phyloP scores from a whole-genome alignment of 805 yeast genomes.

The Hyphopichia homilentoma region DNA sequence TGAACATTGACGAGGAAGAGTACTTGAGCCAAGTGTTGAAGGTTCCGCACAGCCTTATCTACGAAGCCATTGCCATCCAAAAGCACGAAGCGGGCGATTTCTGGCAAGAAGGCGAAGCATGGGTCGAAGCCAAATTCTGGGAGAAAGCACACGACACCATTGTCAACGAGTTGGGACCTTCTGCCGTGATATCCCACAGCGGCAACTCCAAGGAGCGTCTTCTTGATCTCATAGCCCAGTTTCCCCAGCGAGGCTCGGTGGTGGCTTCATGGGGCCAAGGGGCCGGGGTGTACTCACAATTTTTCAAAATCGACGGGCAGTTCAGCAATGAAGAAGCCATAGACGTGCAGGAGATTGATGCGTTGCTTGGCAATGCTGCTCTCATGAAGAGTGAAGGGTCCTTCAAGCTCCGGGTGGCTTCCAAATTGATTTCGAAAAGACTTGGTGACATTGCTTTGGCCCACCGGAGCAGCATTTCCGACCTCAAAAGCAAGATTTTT shows the following conservation, averaged over 20 bases:
- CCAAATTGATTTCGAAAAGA: constrained; percentile 48
- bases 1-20: constrained; percentile 23
- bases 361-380: constrained; percentile 45
- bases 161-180: constrained; percentile 65
- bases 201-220: constrained; percentile 31
- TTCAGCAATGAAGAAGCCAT: constrained; percentile 11
- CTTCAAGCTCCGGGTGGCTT: constrained; percentile 44
- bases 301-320: constrained; percentile 27
- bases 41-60: constrained; percentile 47
- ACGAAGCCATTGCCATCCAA: constrained; percentile 58
- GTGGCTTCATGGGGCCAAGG: constrained; percentile 54
- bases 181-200: constrained; percentile 52
- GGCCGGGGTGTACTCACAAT: constrained; percentile 55
- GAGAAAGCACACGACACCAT: constrained; percentile 62
- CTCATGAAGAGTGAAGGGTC: constrained; percentile 23
- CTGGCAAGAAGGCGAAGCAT: constrained; percentile 57
- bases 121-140: constrained; percentile 57
- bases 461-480: constrained; percentile 9
- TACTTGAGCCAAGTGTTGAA: constrained; percentile 36
- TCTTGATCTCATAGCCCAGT: constrained; percentile 33
- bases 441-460: constrained; percentile 41
- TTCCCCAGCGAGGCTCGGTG: constrained; percentile 38
- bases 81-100: constrained; percentile 48
- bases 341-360: constrained; percentile 21
- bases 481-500: constrained; percentile 29